These are phyloP conservation scores for Colletotrichum costaricense DNA, from an alignment of 2,329 filamentous ascomycete genomes.

Conservation along the genomic window DNA sequence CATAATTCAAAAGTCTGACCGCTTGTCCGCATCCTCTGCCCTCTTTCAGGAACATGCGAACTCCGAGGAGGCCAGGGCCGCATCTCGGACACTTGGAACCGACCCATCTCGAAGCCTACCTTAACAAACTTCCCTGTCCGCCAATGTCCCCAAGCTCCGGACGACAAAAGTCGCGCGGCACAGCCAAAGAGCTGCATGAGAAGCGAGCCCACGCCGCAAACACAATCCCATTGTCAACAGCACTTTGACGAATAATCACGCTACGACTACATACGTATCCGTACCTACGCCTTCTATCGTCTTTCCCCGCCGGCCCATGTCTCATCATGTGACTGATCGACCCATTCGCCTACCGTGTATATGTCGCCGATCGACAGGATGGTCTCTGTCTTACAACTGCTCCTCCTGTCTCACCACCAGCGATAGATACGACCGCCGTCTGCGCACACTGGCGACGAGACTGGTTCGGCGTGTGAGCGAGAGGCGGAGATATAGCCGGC, in stretches of 20 bases:
- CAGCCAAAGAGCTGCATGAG: constrained; percentile 18
- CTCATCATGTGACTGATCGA: not conserved
- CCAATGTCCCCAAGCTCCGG: not conserved
- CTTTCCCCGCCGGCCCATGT: not conserved
- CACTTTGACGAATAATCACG: not conserved
- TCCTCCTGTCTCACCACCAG: not conserved
- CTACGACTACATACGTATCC: not conserved
- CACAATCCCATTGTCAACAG: not conserved
- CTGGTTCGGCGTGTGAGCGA: not conserved
- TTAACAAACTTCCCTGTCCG: constrained; percentile 7
- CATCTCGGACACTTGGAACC: constrained; percentile 5
- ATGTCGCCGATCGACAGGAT: not conserved
- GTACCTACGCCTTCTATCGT: not conserved
- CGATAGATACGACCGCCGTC: not conserved
- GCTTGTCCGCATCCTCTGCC: constrained; percentile 19
- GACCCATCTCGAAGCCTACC: constrained; percentile 8
- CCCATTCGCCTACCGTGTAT: not conserved
- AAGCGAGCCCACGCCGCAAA: constrained; percentile 18
- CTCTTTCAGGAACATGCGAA: constrained; percentile 5
- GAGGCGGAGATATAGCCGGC: not conserved
- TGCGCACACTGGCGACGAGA: not conserved
- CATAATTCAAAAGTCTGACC: constrained; percentile 8
- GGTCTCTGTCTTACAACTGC: not conserved
- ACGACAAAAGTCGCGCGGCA: not conserved
- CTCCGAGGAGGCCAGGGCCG: not conserved